Base-by-base conservation (phyloP, 2,329 filamentous ascomycete species). In the Periconia macrospinosa region DNA sequence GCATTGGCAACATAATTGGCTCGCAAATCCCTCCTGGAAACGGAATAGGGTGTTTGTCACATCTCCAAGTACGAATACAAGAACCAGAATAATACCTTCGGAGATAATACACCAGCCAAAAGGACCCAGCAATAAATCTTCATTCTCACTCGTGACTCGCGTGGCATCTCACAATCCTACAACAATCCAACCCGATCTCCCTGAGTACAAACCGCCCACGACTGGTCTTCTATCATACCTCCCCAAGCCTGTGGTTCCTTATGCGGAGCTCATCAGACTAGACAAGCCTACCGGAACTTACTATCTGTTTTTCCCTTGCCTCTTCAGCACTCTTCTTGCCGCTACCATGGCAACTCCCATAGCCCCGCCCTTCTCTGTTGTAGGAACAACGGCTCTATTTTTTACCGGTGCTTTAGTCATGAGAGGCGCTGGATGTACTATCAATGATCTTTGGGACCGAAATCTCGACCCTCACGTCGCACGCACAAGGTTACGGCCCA, bases 381-480 rank as follows among this genome's bases (percentile, higher is more conserved):
- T 88, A 30, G 81, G 84, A 46, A 91, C 87, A 0, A 82, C 83
- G 2, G 66, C 70, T 3, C 82, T 94, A 45, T 94, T 95, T 76
- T 83, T 89, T 65, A 80, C 85, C 1, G 91, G 91, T 47, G 89
- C 90, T 3, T 71, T 95, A 43, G 83, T 96, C 60, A 94, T 96
- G 89, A 88, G 92, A 56, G 89, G 92, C 46, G 90, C 91, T 18
- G 91, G 91, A 48, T 96, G 92, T 73, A 89, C 89, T 17, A 91
- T 95, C 76, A 96, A 96, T 70, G 92, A 96, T 70, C 84, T 95
- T 47, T 92, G 91, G 89, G 92, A 96, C 73, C 85, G 90, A 50
- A 89, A 94, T 63, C 86, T 96, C 15, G 92, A 96, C 73, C 87
- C 89, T 7, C 84, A 91, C 58, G 91, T 96, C 14, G 76, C 83